Conservation (phyloP, 805 yeast genomes). For the Naumovozyma castellii region DNA sequence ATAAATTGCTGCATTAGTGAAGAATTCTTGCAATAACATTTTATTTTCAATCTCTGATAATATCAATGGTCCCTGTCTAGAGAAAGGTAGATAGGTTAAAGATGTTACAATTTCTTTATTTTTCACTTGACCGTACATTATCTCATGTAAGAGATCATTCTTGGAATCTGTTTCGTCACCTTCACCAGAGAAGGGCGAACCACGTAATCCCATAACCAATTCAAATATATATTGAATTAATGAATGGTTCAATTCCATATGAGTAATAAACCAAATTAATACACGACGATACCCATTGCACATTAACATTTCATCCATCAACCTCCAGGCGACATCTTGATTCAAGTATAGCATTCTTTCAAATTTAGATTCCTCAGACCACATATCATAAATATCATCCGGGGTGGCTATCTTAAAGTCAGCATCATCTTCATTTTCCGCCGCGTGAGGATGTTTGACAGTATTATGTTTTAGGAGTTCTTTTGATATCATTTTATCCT, state of each 20-base stretch:
- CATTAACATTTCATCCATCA: constrained; percentile 67
- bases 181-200: constrained; percentile 23
- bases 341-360: constrained; percentile 44
- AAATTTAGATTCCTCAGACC: constrained; percentile 38
- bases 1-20: constrained; percentile 43
- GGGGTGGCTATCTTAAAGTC: constrained; percentile 31
- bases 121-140: constrained; percentile 1
- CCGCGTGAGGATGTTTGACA: neutral
- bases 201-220: constrained; percentile 48
- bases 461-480: constrained; percentile 4
- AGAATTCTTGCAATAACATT: constrained; percentile 63
- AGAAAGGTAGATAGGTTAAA: constrained; percentile 29
- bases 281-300: constrained; percentile 53
- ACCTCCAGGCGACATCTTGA: constrained; percentile 42
- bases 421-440: neutral
- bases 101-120: constrained; percentile 9
- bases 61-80: constrained; percentile 46
- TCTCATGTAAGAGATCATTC: constrained; percentile 3
- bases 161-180: constrained; percentile 5
- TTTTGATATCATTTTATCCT: constrained; percentile 26
- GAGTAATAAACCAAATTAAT: constrained; percentile 60
- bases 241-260: constrained; percentile 45
- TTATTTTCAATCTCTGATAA: constrained; percentile 52
- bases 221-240: constrained; percentile 57
- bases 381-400: constrained; percentile 40